Base-by-base conservation (phyloP, 2,329 filamentous ascomycete species). In the Pyrenophora tritici-repentis region DNA sequence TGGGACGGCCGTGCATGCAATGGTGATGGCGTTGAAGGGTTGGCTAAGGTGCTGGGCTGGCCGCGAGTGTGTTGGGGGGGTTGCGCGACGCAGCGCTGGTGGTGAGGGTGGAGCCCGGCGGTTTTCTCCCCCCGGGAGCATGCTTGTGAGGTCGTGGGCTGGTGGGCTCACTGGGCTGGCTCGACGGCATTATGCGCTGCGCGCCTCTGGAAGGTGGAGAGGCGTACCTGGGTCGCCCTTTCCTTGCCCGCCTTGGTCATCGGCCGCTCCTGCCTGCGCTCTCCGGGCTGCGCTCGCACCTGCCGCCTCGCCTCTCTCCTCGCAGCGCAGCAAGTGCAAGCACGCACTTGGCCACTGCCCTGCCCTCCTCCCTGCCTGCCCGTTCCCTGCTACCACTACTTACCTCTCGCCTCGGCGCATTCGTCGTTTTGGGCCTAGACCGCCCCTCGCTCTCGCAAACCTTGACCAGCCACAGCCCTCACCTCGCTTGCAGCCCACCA, bases 1-100 rank as follows among this genome's bases (percentile, higher is more conserved):
- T 57, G 58, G 47, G 43, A 55, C 59, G 55, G 47, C 48, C 57
- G 52, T 60, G 57, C 50, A 52, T 41, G 36, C 37, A 37, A 45
- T 45, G 51, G 42, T 50, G 53, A 48, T 38, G 53, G 56, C 47
- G 53, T 50, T 47, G 46, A 49, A 51, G 41, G 40, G 32, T 39
- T 49, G 37, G 38, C 39, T 47, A 49, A 43, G 24, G 47, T 41
- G 47, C 45, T 42, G 49, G 48, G 38, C 47, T 52, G 45, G 42
- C 43, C 22, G 31, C 26, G 32, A 29, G 34, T 37, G 42, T 36
- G 4, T 13, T 26, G 24, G 29, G 39, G 20, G 29, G 43, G 34
- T 26, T 24, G 39, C 24, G 20, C 9, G 29, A 32, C 10, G 12
- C n/a, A 29, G 9, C 7, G 9, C 10, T 4, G 26, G 40, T 38